These are phyloP conservation scores for Blastobotrys parvus DNA, from an alignment of 805 yeast genomes.

Conservation along the genomic window DNA sequence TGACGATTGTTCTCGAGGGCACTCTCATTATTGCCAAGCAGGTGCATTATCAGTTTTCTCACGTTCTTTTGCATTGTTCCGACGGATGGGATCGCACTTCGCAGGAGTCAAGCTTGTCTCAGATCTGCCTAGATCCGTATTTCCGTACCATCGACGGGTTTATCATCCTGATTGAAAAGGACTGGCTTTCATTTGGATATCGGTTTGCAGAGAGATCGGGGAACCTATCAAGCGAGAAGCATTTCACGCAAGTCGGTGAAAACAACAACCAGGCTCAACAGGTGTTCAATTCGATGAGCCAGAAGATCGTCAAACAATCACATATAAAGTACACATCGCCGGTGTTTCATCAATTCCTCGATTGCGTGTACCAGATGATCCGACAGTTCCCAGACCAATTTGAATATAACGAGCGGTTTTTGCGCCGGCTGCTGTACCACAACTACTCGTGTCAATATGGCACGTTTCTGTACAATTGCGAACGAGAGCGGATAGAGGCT, in stretches of 20 bases:
- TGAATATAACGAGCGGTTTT: constrained; percentile 82
- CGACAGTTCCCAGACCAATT: constrained; percentile 64
- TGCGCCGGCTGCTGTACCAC: constrained; percentile 79
- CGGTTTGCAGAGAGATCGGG: constrained; percentile 78
- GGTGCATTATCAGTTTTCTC: constrained; percentile 74
- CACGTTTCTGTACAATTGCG: constrained; percentile 71
- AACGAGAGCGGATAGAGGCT: constrained; percentile 47
- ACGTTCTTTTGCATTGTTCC: constrained; percentile 84
- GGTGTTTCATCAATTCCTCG: constrained; percentile 87
- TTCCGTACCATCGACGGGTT: constrained; percentile 86
- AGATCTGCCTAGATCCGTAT: constrained; percentile 83
- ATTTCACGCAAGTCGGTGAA: constrained; percentile 22
- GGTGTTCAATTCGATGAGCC: constrained; percentile 41
- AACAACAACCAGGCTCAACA: constrained; percentile 32
- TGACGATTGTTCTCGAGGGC: constrained; percentile 60
- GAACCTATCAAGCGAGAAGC: constrained; percentile 43
- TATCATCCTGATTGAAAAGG: constrained; percentile 78
- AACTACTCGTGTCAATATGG: constrained; percentile 93
- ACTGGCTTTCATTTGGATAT: constrained; percentile 94
- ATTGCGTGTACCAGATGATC: constrained; percentile 73
- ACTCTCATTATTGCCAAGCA: constrained; percentile 73
- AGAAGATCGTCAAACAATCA: constrained; percentile 41
- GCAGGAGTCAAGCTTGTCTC: constrained; percentile 75
- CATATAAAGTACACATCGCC: constrained; percentile 70
- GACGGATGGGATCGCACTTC: constrained; percentile 99